A percentile compares a stretch with the other conserved stretches of the same genome.
phyloP scores from a whole-genome alignment of 441 rosid species.

The Macaranga tanarius region DNA sequence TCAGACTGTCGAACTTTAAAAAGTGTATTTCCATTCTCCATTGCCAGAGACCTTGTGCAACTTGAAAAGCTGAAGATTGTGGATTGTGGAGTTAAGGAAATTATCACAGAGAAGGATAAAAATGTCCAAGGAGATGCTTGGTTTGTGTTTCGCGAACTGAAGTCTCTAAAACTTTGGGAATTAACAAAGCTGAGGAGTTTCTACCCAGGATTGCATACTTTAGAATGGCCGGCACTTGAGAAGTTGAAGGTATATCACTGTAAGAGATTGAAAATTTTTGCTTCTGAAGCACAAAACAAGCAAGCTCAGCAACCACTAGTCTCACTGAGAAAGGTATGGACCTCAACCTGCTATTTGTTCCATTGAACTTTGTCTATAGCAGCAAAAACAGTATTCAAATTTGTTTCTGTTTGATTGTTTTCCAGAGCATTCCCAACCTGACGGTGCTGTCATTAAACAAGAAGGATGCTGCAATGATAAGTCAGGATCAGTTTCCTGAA shows the following conservation, averaged over 20 bases:
- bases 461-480: conserved; percentile 10
- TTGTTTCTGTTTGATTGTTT: not conserved
- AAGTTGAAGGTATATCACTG: not conserved
- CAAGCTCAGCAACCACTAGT: conserved; percentile 2
- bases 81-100: conserved; percentile 21
- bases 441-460: conserved; percentile 17
- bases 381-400: not conserved
- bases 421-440: conserved; percentile 22
- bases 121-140: not conserved
- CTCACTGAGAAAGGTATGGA: conserved; percentile 12
- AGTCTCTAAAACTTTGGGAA: not conserved
- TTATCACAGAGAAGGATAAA: conserved; percentile 13
- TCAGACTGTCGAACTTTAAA: conserved; percentile 14
- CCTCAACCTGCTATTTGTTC: not conserved
- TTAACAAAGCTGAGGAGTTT: not conserved
- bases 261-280: not conserved
- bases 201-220: not conserved
- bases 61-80: conserved; percentile 18
- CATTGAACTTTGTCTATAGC: too few species aligned
- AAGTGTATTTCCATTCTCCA: conserved; percentile 26
- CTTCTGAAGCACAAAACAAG: not conserved
- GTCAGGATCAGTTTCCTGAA: not conserved
- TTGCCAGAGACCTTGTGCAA: conserved; percentile 20
- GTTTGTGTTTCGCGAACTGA: conserved; percentile 13
- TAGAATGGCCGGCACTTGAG: not conserved